Base-by-base conservation (phyloP, 176 grass and related monocot genomes). In the Eleusine indica region DNA sequence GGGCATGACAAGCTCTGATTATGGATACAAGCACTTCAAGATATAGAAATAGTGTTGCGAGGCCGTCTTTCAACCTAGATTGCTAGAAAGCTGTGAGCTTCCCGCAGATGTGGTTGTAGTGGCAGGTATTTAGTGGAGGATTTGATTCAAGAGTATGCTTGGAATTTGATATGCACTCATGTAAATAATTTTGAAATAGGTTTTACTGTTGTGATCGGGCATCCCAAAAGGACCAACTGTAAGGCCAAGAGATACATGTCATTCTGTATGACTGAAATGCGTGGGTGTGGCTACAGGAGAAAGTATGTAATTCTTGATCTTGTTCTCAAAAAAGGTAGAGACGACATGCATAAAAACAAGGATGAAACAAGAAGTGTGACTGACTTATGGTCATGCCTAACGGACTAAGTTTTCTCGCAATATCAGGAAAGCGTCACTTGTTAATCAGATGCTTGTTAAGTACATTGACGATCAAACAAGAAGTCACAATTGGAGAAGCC, bases 11-110 rank as follows among this genome's bases (percentile, higher is more conserved):
- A 94, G 74, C 71, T 54, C 92, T 5, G 88, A 91, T 70, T 84
- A 86, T 74, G 95, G 90, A 80, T 94, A 97, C 80, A 97, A 86
- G 69, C 87, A 90, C 76, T 97, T 89, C 86, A 92, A 94, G 78
- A 94, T 93, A 77, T 94, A 72, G 90, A 28, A 80, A 29, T 52
- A 38, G 37, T 25, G 12, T 51, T 38, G 54, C 40, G 18, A 78
- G 8, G 28, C 29, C 29, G 16, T 71, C 29, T 10, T 21, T 37
- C 9, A 70, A 28, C 32, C 15, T 64, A 16, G 1, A 62, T 68
- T 68, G 52, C n/a, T 57, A 66, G 32, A 64, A 25, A 51, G 32
- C 54, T 25, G 9, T 40, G 19, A 35, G 0, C 25, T 3, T 78
- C 19, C 3, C 11, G 7, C 42, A n/a, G 1, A 12, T 3, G 9